phyloP scores from a whole-genome alignment of 768 basidiomycete genomes.

The Auricularia sp. region DNA sequence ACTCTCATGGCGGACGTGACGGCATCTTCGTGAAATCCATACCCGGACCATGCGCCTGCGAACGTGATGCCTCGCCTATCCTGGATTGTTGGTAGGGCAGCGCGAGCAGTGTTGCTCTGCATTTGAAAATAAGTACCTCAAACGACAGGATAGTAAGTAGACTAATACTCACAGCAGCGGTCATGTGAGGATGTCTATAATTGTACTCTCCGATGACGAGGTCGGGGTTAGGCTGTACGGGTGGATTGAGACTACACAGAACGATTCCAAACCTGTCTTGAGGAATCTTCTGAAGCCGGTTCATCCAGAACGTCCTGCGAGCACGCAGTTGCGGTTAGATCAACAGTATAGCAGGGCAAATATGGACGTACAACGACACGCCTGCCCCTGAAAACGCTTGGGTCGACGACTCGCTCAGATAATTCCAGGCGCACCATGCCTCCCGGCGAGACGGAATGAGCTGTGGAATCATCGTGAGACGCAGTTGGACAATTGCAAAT shows the following conservation, averaged over 20 bases:
- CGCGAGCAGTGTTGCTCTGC: conserved; percentile 18
- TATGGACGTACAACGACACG: too few species aligned
- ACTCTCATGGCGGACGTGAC: conserved; percentile 17
- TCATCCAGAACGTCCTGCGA: conserved; percentile 16
- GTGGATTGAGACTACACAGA: conserved; percentile 26
- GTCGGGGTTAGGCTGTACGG: conserved; percentile 10
- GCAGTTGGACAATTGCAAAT: not conserved
- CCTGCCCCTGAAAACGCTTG: conserved; percentile 12
- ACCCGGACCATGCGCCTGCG: conserved; percentile 27
- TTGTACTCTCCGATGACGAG: not conserved
- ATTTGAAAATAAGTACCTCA: not conserved
- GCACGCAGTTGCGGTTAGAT: too few species aligned
- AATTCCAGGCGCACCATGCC: conserved; percentile 28
- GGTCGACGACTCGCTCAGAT: conserved; percentile 14
- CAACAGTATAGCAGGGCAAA: too few species aligned
- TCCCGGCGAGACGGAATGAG: conserved; percentile 20
- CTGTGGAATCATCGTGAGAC: conserved; percentile 8
- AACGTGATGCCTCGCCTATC: conserved; percentile 22
- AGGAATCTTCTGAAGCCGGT: conserved; percentile 23
- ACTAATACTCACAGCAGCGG: not conserved
- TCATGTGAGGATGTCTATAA: not conserved
- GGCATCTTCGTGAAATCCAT: conserved; percentile 29
- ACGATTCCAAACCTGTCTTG: conserved; percentile 20
- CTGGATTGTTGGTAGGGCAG: conserved; percentile 20
- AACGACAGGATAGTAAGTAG: too few species aligned